Conservation (phyloP, 768 basidiomycete genomes). For the Dentipellis sp. region DNA sequence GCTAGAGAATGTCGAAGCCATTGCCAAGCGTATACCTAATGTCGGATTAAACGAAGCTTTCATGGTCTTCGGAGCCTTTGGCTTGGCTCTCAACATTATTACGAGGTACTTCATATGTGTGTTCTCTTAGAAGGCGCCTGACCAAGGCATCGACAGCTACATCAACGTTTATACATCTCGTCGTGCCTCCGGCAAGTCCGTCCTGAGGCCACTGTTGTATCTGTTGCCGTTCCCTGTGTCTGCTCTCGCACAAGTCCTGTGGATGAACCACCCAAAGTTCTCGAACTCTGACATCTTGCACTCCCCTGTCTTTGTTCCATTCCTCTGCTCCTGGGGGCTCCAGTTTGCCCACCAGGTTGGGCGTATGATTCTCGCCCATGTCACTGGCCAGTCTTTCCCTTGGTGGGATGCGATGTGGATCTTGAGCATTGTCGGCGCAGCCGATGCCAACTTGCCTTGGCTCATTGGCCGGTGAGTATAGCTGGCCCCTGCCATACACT, state of each 20-base stretch:
- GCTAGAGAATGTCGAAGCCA: conserved; percentile 39
- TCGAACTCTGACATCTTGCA: conserved; percentile 61
- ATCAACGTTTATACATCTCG: conserved; percentile 67
- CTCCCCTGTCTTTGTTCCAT: conserved; percentile 75
- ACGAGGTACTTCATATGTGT: conserved; percentile 36
- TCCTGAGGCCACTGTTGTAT: conserved; percentile 50
- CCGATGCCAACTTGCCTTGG: conserved; percentile 75
- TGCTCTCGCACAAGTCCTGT: conserved; percentile 62
- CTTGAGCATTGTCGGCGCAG: conserved; percentile 64
- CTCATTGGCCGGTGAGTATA: conserved; percentile 52
- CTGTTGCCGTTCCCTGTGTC: conserved; percentile 77
- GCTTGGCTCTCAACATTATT: conserved; percentile 72
- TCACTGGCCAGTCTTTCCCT: conserved; percentile 79
- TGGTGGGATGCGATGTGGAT: conserved; percentile 83
- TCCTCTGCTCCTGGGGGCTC: conserved; percentile 88
- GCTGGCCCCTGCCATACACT: background rate
- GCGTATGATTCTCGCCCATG: conserved; percentile 87
- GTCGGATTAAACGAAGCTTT: conserved; percentile 78
- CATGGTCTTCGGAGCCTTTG: conserved; percentile 71
- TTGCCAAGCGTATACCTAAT: conserved; percentile 46
- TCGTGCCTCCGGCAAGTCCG: conserved; percentile 30
- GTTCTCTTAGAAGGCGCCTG: background rate
- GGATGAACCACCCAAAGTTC: conserved; percentile 66
- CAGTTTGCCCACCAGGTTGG: conserved; percentile 89
- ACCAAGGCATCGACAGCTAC: conserved; percentile 39